Base-by-base conservation (phyloP, 2,329 filamentous ascomycete genomes). In the Aureobasidium zeae region DNA sequence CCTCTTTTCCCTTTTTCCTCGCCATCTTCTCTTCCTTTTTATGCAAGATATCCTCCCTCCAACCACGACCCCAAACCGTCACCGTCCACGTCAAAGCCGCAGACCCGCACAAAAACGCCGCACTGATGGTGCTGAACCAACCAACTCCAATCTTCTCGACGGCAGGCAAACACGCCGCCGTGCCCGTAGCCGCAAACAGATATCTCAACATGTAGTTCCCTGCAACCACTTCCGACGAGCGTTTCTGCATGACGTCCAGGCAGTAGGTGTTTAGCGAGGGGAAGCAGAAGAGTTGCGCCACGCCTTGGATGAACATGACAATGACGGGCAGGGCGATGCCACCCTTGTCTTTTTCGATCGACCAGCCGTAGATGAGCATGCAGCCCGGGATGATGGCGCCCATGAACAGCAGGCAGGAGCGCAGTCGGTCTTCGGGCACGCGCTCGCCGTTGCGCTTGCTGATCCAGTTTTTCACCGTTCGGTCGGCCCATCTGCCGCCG, bases 171-270 rank as follows among this genome's bases (percentile, higher is more conserved):
- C 83, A 83, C 2, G 77, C 74, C 0, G 81, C 84, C 2, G 78
- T 83, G 0, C 77, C 83, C 4, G 76, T 63, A 9, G 82, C 83
- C 1, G 79, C 84, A 52, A 87, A 83, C 5, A 86, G 57, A 59
- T 89, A 91, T 5, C 85, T 71, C 38, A 84, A 69, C 54, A 86
- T 77, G 60, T 88, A 91, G 59, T 89, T 91, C 0, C 83, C 82
- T 0, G 83, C 83, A 46, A 58, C 54, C 8, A 89, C 82, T 55
- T 91, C 84, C 3, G 80, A 76, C 31, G 77, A 77, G 21, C 74
- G 68, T 1, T 70, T 70, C 51, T 81, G 81, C 79, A 88, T 86
- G 10, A 89, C 83, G 58, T 91, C 84, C 29, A 91, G 63, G 57
- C 83, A 88, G 62, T 91, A 88, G 0, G 83, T 84, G 58, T 88